Percentiles rank a stretch among this genome's conserved stretches.
Conservation (phyloP, 306 rosid genomes). For the Carpinus fangiana region DNA sequence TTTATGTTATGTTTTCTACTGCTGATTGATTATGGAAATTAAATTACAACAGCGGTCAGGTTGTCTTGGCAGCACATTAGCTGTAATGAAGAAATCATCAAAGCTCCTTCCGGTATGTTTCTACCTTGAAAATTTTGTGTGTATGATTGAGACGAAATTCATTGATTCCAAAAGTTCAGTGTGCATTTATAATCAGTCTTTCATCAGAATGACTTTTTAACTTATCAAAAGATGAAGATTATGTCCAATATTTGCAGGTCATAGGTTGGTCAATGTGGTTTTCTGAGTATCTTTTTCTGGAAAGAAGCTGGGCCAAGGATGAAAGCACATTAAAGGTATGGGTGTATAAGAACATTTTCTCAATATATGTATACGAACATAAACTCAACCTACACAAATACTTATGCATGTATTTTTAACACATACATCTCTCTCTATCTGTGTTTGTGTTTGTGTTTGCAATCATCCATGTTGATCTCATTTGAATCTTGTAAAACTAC, state of each 20-base stretch:
- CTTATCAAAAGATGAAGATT: constrained; percentile 3
- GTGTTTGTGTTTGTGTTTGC: constrained; percentile 4
- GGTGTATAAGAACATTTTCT: constrained; percentile 8
- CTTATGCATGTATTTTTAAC: neutral
- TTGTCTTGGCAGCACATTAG: constrained; percentile 86
- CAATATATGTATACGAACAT: neutral
- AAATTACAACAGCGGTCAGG: constrained; percentile 72
- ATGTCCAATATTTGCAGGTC: constrained; percentile 52
- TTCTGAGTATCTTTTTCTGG: constrained; percentile 88
- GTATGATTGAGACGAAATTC: constrained; percentile 16
- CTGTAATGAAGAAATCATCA: constrained; percentile 96
- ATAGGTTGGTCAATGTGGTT: constrained; percentile 99
- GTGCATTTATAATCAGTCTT: neutral
- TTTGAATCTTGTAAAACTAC: constrained; percentile 31
- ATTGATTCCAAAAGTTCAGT: neutral
- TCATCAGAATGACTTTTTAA: neutral
- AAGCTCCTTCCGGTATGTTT: constrained; percentile 78
- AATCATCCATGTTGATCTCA: constrained; percentile 25
- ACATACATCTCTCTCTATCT: neutral
- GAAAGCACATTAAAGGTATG: constrained; percentile 82
- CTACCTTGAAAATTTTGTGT: neutral
- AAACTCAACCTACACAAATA: neutral
- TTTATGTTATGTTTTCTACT: constrained; percentile 26
- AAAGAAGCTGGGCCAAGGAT: constrained; percentile 97
- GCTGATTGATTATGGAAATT: constrained; percentile 24